These are phyloP conservation scores for Thelonectria olida DNA, from an alignment of 2,329 filamentous ascomycete species.

Conservation along the genomic window DNA sequence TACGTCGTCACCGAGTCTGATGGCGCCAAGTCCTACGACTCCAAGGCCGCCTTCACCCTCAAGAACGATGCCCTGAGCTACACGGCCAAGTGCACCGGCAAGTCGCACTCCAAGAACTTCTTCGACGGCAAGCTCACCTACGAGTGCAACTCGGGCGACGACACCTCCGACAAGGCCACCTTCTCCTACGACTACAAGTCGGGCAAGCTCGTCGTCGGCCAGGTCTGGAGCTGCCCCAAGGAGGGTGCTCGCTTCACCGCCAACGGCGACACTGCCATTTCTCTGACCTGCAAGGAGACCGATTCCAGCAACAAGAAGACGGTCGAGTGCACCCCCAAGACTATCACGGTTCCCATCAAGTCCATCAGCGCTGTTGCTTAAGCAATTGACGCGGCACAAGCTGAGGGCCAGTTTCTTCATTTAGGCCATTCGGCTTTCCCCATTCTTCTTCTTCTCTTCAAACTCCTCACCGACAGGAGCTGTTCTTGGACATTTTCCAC, in stretches of 20 bases:
- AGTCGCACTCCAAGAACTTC: constrained; percentile 55
- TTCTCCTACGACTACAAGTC: constrained; percentile 55
- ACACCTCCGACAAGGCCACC: constrained; percentile 40
- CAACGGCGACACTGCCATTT: constrained; percentile 39
- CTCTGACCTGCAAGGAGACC: constrained; percentile 33
- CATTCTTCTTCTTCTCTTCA: constrained; percentile 1
- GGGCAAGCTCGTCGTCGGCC: constrained; percentile 52
- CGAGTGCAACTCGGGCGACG: constrained; percentile 49
- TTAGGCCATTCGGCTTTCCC: not conserved
- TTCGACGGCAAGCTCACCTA: constrained; percentile 59
- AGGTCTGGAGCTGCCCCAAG: constrained; percentile 59
- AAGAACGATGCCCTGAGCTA: constrained; percentile 55
- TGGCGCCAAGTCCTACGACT: constrained; percentile 47
- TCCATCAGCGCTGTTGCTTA: constrained; percentile 43
- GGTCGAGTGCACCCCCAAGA: constrained; percentile 40
- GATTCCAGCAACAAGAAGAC: constrained; percentile 41
- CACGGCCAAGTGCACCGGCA: constrained; percentile 50
- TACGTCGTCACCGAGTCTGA: constrained; percentile 57
- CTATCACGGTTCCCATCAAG: constrained; percentile 38
- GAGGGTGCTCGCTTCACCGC: constrained; percentile 47
- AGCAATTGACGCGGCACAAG: not conserved
- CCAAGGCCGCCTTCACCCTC: constrained; percentile 58
- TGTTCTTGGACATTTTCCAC: not conserved
- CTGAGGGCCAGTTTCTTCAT: not conserved
- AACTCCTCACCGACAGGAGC: not conserved